These are phyloP conservation scores for Blastobotrys americana DNA, from an alignment of 805 yeast genomes.

Conservation along the genomic window DNA sequence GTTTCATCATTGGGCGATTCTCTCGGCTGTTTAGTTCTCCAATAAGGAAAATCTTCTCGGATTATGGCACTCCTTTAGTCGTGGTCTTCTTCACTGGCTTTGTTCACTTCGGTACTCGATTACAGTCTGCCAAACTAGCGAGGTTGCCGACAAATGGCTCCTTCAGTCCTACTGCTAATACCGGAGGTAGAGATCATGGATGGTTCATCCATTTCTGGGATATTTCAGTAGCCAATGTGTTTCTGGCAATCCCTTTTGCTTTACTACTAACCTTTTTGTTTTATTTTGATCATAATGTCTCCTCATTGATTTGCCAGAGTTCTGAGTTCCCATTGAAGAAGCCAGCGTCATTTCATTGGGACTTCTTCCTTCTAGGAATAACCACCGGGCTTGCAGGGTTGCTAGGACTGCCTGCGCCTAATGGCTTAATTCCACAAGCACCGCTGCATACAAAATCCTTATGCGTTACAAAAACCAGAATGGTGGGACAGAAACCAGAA, in stretches of 20 bases:
- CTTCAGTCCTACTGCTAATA: constrained; percentile 58
- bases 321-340: constrained; percentile 72
- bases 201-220: constrained; percentile 81
- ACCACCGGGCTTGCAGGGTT: constrained; percentile 85
- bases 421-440: constrained; percentile 95
- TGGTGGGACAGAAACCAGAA: background rate
- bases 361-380: constrained; percentile 72
- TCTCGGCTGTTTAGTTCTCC: constrained; percentile 47
- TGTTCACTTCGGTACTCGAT: constrained; percentile 79
- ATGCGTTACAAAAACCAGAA: constrained; percentile 41
- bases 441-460: constrained; percentile 83
- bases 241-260: constrained; percentile 90
- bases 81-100: constrained; percentile 91
- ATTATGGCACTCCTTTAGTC: constrained; percentile 76
- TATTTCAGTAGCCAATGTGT: constrained; percentile 64
- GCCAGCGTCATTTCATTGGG: constrained; percentile 91
- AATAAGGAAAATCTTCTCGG: constrained; percentile 65
- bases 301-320: constrained; percentile 87
- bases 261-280: constrained; percentile 73
- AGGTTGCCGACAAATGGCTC: constrained; percentile 63
- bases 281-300: constrained; percentile 93
- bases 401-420: constrained; percentile 90
- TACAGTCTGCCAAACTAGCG: constrained; percentile 50
- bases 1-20: constrained; percentile 50
- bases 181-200: constrained; percentile 39